These are phyloP conservation scores for Cyclocybe aegerita DNA, from an alignment of 768 basidiomycete genomes.

Conservation along the genomic window DNA sequence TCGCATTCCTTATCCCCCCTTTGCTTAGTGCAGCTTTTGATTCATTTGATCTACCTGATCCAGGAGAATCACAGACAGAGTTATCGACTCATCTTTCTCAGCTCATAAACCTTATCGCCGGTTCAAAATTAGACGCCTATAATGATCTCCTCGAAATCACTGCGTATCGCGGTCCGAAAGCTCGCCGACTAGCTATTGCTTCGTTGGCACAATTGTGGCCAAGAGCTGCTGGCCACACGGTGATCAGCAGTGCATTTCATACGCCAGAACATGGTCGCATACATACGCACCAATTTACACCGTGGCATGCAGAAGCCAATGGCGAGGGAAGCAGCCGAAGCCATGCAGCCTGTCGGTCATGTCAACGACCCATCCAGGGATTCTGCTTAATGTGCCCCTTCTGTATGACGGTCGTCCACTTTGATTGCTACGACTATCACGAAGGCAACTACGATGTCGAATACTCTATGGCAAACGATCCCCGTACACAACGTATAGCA, in stretches of 20 bases:
- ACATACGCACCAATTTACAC: conserved; percentile 63
- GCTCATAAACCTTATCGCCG: conserved; percentile 52
- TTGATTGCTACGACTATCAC: conserved; percentile 76
- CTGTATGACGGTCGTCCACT: conserved; percentile 70
- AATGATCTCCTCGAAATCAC: conserved; percentile 71
- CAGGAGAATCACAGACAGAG: conserved; percentile 17
- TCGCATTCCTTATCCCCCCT: conserved; percentile 62
- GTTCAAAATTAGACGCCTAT: conserved; percentile 65
- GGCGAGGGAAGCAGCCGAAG: conserved; percentile 24
- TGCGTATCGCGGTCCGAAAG: conserved; percentile 59
- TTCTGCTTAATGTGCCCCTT: conserved; percentile 73
- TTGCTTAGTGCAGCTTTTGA: conserved; percentile 64
- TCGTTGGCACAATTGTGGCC: conserved; percentile 69
- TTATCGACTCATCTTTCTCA: conserved; percentile 51
- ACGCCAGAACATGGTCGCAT: conserved; percentile 22
- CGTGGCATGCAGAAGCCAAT: conserved; percentile 54
- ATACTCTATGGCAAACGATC: conserved; percentile 46
- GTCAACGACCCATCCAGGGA: conserved; percentile 52
- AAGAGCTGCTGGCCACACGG: conserved; percentile 62
- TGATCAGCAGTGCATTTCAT: conserved; percentile 54
- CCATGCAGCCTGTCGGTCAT: conserved; percentile 52
- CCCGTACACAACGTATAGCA: conserved; percentile 53
- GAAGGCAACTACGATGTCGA: conserved; percentile 59
- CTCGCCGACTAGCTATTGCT: conserved; percentile 54
- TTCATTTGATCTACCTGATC: conserved; percentile 41